Conservation (phyloP, 2,329 filamentous ascomycete species). For the Colletotrichum brevisporum region DNA sequence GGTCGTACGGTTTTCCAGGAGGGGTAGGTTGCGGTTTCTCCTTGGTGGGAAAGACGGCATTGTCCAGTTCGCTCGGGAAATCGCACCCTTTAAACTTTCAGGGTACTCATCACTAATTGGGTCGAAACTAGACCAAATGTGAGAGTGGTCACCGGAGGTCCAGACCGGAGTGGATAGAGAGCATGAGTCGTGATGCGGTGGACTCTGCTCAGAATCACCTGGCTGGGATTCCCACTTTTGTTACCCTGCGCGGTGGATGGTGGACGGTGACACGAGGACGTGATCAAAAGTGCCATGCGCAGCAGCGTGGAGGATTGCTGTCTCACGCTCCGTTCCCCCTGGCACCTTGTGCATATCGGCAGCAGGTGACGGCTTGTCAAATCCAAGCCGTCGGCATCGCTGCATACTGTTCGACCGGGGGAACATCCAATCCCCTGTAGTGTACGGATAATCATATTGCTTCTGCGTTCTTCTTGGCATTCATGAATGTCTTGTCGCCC, state of each 20-base stretch:
- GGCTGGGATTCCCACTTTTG: slow-evolving; percentile 9
- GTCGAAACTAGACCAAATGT: slow-evolving; percentile 24
- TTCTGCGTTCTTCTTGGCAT: not conserved
- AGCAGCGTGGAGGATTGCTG: not conserved
- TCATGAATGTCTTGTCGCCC: not conserved
- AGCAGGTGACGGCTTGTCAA: slow-evolving; percentile 1
- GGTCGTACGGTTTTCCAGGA: slow-evolving; percentile 11
- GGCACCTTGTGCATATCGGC: not conserved
- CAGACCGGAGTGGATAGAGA: slow-evolving; percentile 22
- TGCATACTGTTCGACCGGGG: not conserved
- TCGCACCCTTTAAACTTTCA: slow-evolving; percentile 5
- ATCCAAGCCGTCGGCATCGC: slow-evolving; percentile 15
- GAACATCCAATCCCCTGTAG: not conserved
- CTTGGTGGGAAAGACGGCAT: slow-evolving; percentile 15
- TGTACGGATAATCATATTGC: not conserved
- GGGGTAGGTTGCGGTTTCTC: slow-evolving; percentile 10
- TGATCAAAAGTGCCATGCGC: slow-evolving; percentile 7
- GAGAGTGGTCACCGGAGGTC: slow-evolving; percentile 7
- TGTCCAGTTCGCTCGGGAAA: slow-evolving; percentile 7
- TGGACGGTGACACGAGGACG: not conserved
- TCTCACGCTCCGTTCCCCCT: not conserved
- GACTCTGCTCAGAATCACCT: not conserved
- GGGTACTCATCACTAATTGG: slow-evolving; percentile 9
- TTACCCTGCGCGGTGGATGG: not conserved
- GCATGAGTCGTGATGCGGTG: slow-evolving; percentile 22